Percentiles rank a stretch among this genome's conserved stretches.
Conservation (phyloP, 768 basidiomycete species). For the Pleurotus platypus region DNA sequence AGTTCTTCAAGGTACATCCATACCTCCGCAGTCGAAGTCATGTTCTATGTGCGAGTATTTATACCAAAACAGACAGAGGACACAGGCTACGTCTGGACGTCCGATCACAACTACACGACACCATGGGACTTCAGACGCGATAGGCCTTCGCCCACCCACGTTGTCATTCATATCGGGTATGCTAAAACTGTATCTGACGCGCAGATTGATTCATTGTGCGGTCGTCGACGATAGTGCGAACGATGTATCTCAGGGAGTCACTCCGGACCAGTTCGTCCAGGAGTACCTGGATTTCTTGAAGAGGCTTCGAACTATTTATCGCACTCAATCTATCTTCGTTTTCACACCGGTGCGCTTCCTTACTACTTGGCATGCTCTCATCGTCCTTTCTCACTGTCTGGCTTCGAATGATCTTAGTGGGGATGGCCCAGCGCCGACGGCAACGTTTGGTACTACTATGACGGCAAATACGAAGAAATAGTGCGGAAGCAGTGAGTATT, state of each 20-base stretch:
- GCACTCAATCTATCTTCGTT: conserved; percentile 44
- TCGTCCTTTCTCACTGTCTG: not conserved
- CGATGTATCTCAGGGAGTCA: conserved; percentile 49
- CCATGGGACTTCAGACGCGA: conserved; percentile 54
- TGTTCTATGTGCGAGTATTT: too few relatives aligned
- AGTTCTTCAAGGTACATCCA: conserved; percentile 41
- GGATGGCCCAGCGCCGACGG: conserved; percentile 55
- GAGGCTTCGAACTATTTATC: conserved; percentile 40
- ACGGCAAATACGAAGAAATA: conserved; percentile 42
- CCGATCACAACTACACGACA: conserved; percentile 58
- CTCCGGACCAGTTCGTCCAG: conserved; percentile 40
- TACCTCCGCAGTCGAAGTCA: too few relatives aligned
- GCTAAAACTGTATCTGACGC: conserved; percentile 6
- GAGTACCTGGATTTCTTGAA: conserved; percentile 45
- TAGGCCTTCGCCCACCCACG: conserved; percentile 41
- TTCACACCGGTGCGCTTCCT: conserved; percentile 43
- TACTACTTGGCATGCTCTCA: not conserved
- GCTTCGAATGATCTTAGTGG: conserved; percentile 32
- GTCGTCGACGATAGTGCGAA: conserved; percentile 36
- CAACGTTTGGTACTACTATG: conserved; percentile 39
- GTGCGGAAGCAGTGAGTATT: conserved; percentile 32
- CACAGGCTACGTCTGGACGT: conserved; percentile 48
- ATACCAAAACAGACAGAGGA: conserved; percentile 44
- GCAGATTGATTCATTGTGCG: too few relatives aligned
- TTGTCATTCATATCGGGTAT: conserved; percentile 56